Conservation (phyloP, 352 stramenopile species). For the Globisporangium perplexum region DNA sequence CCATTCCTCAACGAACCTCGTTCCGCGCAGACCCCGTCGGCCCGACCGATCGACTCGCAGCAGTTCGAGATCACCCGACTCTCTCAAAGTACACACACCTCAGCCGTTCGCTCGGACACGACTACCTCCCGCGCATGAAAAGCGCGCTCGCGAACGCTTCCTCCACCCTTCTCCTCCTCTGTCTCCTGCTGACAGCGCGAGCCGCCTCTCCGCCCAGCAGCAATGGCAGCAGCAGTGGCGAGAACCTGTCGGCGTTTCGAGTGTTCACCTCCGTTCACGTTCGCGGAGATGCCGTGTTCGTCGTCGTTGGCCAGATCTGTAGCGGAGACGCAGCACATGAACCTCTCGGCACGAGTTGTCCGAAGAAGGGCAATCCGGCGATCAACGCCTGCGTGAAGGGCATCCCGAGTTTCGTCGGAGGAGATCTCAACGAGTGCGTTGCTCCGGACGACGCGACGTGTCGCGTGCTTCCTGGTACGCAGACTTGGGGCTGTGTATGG, state of each 20-base stretch:
- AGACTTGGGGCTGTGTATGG: conserved; percentile 8
- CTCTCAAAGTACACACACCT: no score
- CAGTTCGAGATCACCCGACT: no score
- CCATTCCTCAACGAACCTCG: no score
- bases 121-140: background rate
- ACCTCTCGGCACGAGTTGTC: conserved; percentile 24
- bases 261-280: conserved; percentile 4
- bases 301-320: conserved; percentile 27
- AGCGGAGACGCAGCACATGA: conserved; percentile 16
- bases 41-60: no score
- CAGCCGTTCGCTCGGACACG: no score
- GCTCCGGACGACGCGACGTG: conserved; percentile 18
- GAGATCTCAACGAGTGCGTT: conserved; percentile 12
- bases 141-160: background rate
- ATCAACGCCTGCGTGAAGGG: conserved; percentile 20
- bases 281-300: conserved; percentile 30
- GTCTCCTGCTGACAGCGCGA: background rate
- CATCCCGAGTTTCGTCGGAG: conserved; percentile 19
- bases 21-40: no score
- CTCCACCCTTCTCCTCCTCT: background rate
- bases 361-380: conserved; percentile 21
- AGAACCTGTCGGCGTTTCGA: background rate
- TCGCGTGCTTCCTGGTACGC: conserved; percentile 3
- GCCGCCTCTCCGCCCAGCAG: no score
- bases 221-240: no score